These are phyloP conservation scores for Kodamaea kakaduensis DNA, from an alignment of 805 yeast species.

Conservation along the genomic window DNA sequence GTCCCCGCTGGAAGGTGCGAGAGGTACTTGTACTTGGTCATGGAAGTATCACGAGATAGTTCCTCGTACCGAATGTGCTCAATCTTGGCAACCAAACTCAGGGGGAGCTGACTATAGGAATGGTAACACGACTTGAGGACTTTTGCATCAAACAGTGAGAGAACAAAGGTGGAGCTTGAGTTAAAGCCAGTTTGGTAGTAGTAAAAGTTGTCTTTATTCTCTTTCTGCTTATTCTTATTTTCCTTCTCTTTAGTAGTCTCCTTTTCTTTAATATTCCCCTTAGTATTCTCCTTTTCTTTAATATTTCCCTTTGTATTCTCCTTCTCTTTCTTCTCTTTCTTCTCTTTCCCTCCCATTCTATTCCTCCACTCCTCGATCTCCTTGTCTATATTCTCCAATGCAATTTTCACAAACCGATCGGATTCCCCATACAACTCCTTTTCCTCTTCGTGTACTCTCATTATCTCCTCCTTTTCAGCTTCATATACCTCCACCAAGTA, in stretches of 20 bases:
- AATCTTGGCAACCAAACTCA: constrained; percentile 53
- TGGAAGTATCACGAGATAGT: constrained; percentile 54
- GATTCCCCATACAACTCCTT: constrained; percentile 56
- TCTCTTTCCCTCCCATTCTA: constrained; percentile 21
- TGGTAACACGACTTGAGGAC: constrained; percentile 58
- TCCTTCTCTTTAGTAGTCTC: constrained; percentile 2
- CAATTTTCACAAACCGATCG: constrained; percentile 50
- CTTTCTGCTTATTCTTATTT: constrained; percentile 1
- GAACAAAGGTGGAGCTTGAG: constrained; percentile 55
- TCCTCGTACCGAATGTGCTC: constrained; percentile 70
- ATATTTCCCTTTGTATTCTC: not conserved
- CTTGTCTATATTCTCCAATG: constrained; percentile 51
- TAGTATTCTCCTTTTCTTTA: constrained; percentile 45
- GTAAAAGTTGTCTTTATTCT: constrained; percentile 35
- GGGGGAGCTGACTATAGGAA: constrained; percentile 64
- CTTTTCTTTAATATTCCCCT: constrained; percentile 29
- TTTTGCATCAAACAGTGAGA: constrained; percentile 77
- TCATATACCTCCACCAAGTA: constrained; percentile 54
- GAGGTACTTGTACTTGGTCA: constrained; percentile 65
- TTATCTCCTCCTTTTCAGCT: constrained; percentile 54
- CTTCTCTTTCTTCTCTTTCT: not conserved
- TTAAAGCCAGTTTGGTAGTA: constrained; percentile 78
- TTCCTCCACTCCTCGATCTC: constrained; percentile 38
- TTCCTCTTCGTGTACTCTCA: constrained; percentile 52
- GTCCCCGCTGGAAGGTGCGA: constrained; percentile 84